Base-by-base conservation (phyloP, 176 grass and related monocot species). In the Triticum urartu region DNA sequence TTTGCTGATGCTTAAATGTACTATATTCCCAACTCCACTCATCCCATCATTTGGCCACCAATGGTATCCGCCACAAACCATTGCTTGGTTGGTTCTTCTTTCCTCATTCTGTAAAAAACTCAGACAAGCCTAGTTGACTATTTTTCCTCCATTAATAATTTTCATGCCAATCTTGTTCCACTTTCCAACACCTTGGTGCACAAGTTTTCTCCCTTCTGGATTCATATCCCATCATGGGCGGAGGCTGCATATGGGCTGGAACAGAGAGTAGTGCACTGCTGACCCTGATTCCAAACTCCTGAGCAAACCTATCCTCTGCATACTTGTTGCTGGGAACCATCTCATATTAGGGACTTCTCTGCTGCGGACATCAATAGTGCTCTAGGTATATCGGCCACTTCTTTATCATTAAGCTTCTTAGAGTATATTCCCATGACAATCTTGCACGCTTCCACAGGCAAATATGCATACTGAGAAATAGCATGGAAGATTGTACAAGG, bases 121-220 rank as follows among this genome's bases (percentile, higher is more conserved):
- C 68, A 97, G 35, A 65, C 84, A 92, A 36, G 92, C 76, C 88
- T 88, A 94, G 38, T 84, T 71, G 34, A 88, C 64, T 5, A 92
- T 75, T 45, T 22, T 74, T 45, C 81, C 88, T 56, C 88, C 95
- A 64, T 92, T 75, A 36, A 94, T 87, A 90, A 97, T 89, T 97
- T 92, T 88, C 86, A 92, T 94, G 25, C 84, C 89, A 32, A 91
- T 91, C 90, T 94, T 92, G 80, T 97, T 97, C 94, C 92, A 97
- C 54, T 94, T 90, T 68, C 92, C 90, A n/a, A 94, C 88, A 35
- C 66, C 66, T 74, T 35, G 94, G 92, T 13, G 75, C 64, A 86
- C 94, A 94, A 45, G 60, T 64, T 88, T 89, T 92, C 59, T 94
- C 92, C 76, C 64, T 92, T 30, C 92, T 90, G 66, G 83, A 72